Percentiles rank a stretch among this genome's conserved stretches.
These are phyloP conservation scores for Boletus patriciae DNA, from an alignment of 768 basidiomycete genomes.

Conservation along the genomic window DNA sequence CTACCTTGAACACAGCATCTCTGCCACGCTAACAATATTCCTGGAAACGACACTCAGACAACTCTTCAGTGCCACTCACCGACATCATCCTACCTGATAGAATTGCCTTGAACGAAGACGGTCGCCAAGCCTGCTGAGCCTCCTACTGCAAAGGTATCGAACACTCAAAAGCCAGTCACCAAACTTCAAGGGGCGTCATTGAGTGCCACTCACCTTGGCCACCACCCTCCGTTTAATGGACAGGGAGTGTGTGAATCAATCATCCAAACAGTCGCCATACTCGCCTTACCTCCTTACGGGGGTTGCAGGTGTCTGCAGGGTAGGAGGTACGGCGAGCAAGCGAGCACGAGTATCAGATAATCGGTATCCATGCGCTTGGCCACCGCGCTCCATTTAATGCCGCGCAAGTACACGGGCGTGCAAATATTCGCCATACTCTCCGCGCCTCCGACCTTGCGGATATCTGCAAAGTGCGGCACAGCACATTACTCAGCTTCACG, in stretches of 20 bases:
- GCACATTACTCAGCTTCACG: not conserved
- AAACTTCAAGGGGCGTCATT: not conserved
- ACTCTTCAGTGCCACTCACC: conserved; percentile 8
- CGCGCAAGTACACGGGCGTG: no score
- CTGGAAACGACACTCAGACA: not conserved
- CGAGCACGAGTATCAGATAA: no score
- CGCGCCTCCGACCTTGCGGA: not conserved
- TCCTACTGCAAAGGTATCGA: not conserved
- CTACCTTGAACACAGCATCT: not conserved
- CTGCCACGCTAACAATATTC: not conserved
- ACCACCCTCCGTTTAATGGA: not conserved
- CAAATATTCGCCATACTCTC: not conserved
- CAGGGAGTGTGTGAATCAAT: no score
- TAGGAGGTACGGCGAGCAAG: no score
- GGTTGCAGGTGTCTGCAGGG: no score
- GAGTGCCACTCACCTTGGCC: not conserved
- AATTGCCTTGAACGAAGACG: not conserved
- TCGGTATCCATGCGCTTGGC: no score
- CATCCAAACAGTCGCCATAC: no score
- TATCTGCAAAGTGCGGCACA: not conserved
- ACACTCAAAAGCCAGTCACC: not conserved
- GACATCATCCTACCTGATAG: not conserved
- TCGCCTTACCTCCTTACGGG: not conserved
- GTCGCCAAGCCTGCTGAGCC: not conserved
- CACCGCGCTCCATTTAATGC: no score